phyloP scores from a whole-genome alignment of 306 rosid species.

The Alnus rubra region DNA sequence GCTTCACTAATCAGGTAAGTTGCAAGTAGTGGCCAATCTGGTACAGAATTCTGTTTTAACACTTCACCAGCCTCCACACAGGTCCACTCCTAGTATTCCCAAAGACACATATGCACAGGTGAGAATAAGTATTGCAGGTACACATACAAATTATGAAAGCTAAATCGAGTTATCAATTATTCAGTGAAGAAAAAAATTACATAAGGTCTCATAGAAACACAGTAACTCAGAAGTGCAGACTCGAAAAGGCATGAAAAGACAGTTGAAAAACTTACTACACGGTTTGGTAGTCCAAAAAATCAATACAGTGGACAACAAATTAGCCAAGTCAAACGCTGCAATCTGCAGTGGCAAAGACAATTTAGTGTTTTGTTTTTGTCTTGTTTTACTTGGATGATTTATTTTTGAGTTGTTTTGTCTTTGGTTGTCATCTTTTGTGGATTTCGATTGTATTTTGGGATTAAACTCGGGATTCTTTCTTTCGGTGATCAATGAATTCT shows the following conservation, averaged over 20 bases:
- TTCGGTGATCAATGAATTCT: not conserved
- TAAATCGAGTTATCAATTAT: not conserved
- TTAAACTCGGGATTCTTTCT: not conserved
- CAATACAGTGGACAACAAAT: not conserved
- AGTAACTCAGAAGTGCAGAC: not conserved
- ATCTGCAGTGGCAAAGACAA: not conserved
- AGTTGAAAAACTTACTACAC: not conserved
- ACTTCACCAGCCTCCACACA: constrained; percentile 67
- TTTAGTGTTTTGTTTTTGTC: not conserved
- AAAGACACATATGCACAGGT: constrained; percentile 6
- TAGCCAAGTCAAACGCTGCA: constrained; percentile 1
- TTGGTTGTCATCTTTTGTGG: not conserved
- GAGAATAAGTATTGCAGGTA: constrained; percentile 10
- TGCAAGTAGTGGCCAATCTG: constrained; percentile 96
- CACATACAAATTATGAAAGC: not conserved
- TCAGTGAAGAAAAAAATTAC: not conserved
- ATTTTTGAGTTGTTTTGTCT: not conserved
- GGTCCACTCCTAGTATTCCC: constrained; percentile 71
- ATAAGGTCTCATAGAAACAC: not conserved
- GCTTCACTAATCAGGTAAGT: constrained; percentile 96
- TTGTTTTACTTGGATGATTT: not conserved
- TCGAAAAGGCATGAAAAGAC: not conserved
- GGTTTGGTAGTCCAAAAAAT: not conserved
- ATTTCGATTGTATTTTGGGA: not conserved
- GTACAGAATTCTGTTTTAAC: constrained; percentile 68